Conservation (phyloP, 78 protist genomes). For the Dictyostelium brefeldianum region DNA sequence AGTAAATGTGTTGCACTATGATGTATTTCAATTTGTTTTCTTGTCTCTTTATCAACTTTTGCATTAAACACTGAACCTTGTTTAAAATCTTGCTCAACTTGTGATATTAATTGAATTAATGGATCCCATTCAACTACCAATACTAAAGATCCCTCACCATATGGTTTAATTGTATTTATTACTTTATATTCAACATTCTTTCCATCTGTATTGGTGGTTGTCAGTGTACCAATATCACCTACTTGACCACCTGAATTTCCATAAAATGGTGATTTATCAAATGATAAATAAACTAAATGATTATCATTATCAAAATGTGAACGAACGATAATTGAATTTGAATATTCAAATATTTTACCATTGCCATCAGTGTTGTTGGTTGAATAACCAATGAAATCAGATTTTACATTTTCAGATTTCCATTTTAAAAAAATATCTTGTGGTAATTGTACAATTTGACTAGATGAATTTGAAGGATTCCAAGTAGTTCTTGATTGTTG, state of each 20-base stretch:
- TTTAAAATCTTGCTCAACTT: conserved; percentile 6
- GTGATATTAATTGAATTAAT: not conserved
- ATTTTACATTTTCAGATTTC: conserved; percentile 30
- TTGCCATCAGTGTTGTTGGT: not conserved
- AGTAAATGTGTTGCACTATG: conserved; percentile 84
- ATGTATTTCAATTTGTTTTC: conserved; percentile 67
- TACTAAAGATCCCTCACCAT: conserved; percentile 30
- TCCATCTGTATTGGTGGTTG: no score
- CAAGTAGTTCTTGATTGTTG: conserved; percentile 55
- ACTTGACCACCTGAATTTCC: conserved; percentile 80
- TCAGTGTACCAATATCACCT: conserved; percentile 67
- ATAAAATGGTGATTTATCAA: conserved; percentile 56
- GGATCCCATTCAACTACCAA: conserved; percentile 31
- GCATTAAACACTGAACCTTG: not conserved
- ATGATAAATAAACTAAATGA: conserved; percentile 22
- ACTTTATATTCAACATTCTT: not conserved
- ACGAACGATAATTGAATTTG: not conserved
- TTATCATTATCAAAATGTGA: conserved; percentile 30
- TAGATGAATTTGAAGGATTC: conserved; percentile 6
- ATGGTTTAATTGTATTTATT: conserved; percentile 48
- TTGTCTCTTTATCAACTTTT: conserved; percentile 1
- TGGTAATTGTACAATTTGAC: not conserved
- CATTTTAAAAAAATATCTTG: conserved; percentile 19
- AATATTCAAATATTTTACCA: not conserved
- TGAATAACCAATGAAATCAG: conserved; percentile 44